Conservation (phyloP, 108 stramenopile genomes). For the Aurantiochytrium sp. region DNA sequence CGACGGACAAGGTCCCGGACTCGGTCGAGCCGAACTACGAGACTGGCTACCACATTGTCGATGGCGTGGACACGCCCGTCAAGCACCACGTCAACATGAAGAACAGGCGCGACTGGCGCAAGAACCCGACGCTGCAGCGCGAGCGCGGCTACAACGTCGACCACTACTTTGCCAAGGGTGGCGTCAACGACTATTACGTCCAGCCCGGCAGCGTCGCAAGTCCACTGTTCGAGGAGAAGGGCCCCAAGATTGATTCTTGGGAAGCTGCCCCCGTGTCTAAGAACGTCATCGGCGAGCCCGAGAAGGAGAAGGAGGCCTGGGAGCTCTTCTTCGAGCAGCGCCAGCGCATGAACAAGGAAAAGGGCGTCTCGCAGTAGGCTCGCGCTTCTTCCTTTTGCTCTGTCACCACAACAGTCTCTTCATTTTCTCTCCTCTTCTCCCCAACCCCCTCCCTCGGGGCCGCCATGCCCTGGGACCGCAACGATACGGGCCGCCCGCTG, state of each 20-base stretch:
- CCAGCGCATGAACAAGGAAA: neutral
- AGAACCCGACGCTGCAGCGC: conserved; percentile 23
- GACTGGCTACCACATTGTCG: conserved; percentile 23
- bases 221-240: neutral
- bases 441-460: no score
- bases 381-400: no score
- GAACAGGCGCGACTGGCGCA: neutral
- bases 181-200: conserved; percentile 21
- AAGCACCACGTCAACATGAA: neutral
- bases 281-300: neutral
- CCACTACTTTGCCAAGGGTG: conserved; percentile 12
- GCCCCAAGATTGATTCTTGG: conserved; percentile 18
- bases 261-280: neutral
- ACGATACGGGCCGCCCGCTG: no score
- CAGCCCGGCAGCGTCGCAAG: neutral
- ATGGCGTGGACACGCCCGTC: conserved; percentile 8
- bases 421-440: no score
- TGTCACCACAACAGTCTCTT: no score
- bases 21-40: neutral
- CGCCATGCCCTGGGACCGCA: no score
- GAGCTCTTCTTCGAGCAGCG: conserved; percentile 22
- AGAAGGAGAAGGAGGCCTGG: neutral
- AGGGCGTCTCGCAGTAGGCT: neutral
- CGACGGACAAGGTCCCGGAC: conserved; percentile 11
- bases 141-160: conserved; percentile 26